Evolutionary conservation across 768 basidiomycete species (phyloP).

Genomic region (Crepidotus variabilis): DNA sequence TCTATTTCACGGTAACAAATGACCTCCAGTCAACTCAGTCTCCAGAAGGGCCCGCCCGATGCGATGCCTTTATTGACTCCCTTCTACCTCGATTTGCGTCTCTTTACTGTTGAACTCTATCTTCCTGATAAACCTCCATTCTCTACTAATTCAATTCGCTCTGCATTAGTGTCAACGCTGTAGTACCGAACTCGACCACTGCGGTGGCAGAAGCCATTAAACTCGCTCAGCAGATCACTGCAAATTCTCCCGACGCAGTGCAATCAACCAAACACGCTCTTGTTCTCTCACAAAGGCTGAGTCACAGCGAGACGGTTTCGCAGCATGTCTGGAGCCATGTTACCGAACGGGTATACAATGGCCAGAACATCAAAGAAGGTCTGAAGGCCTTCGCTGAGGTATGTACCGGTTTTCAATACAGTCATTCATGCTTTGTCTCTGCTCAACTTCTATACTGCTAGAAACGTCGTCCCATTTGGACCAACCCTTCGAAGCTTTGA

Average conservation of each 20-base stretch:
- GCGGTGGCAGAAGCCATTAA: slow-evolving; percentile 61
- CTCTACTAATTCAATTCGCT: slow-evolving; percentile 6
- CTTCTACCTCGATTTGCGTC: slow-evolving; percentile 4
- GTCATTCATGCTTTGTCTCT: neutral
- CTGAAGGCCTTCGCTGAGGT: slow-evolving; percentile 67
- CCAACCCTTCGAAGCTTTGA: slow-evolving; percentile 54
- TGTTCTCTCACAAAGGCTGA: slow-evolving; percentile 48
- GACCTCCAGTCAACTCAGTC: too few relatives aligned
- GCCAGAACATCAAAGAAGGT: slow-evolving; percentile 76
- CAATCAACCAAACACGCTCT: slow-evolving; percentile 74
- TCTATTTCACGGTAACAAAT: too few relatives aligned
- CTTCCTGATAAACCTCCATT: slow-evolving; percentile 5
- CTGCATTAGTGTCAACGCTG: slow-evolving; percentile 57
- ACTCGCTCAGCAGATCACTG: slow-evolving; percentile 53
- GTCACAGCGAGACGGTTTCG: slow-evolving; percentile 46
- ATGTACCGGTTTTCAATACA: slow-evolving; percentile 15
- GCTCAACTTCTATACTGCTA: slow-evolving; percentile 7
- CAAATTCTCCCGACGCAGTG: slow-evolving; percentile 77
- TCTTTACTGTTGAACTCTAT: neutral
- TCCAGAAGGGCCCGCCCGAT: too few relatives aligned
- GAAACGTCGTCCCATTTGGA: slow-evolving; percentile 50
- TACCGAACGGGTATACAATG: slow-evolving; percentile 51
- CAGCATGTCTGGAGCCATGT: slow-evolving; percentile 42
- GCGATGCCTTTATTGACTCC: neutral
- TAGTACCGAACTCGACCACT: slow-evolving; percentile 48